Evolutionary conservation across 75 land plant genomes (phyloP).

Genomic region (Selaginella moellendorffii): DNA sequence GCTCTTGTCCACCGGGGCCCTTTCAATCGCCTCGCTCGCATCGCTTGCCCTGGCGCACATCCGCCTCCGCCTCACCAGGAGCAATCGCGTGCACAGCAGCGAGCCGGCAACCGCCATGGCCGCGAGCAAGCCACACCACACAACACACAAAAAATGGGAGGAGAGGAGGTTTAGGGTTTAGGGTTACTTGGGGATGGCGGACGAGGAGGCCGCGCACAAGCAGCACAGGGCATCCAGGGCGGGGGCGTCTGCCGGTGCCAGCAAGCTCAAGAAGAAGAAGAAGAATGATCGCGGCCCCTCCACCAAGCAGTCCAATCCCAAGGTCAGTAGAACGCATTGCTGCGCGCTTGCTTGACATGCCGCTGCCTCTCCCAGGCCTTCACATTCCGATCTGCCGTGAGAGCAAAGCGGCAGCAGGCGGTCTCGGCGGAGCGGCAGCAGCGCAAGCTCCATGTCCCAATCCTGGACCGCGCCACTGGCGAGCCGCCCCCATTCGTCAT

Average conservation of each 20-base stretch:
- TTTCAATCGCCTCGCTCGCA: too few species aligned
- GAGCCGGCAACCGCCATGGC: too few species aligned
- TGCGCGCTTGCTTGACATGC: neutral
- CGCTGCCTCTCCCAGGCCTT: constrained; percentile 55
- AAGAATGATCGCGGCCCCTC: constrained; percentile 23
- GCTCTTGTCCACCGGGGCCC: constrained; percentile 4
- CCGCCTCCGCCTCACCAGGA: too few species aligned
- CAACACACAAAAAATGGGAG: too few species aligned
- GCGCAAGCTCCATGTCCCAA: constrained; percentile 74
- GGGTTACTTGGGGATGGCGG: constrained; percentile 9
- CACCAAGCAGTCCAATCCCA: constrained; percentile 21
- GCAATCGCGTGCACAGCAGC: too few species aligned
- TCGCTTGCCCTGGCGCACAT: too few species aligned
- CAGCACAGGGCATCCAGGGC: constrained; percentile 38
- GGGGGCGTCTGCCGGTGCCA: constrained; percentile 27
- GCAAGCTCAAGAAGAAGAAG: too few species aligned
- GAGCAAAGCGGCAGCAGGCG: constrained; percentile 80
- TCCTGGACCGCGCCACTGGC: constrained; percentile 62
- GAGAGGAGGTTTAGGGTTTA: constrained; percentile 1
- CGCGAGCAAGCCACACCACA: too few species aligned
- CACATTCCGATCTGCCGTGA: constrained; percentile 64
- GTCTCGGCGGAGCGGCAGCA: constrained; percentile 81
- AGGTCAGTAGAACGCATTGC: constrained; percentile 8
- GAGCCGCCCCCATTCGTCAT: constrained; percentile 89
- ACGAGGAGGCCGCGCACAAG: constrained; percentile 29